phyloP scores from a whole-genome alignment of 2,329 filamentous ascomycete genomes.

The Phyllachora maydis region DNA sequence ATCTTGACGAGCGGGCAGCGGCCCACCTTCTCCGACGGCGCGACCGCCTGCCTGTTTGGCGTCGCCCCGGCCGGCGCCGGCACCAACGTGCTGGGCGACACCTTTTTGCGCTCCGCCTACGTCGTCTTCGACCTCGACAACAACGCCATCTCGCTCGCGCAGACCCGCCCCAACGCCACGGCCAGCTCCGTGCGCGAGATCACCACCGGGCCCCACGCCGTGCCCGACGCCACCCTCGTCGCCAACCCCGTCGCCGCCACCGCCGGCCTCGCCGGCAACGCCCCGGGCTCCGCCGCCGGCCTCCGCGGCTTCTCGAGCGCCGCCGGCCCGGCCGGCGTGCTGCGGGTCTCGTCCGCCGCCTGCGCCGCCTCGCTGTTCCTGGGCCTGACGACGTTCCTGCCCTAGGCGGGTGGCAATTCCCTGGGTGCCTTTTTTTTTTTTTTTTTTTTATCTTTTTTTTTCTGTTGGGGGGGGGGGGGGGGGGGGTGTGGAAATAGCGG shows the following conservation, averaged over 20 bases:
- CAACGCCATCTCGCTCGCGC: constrained; percentile 49
- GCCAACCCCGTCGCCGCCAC: constrained; percentile 26
- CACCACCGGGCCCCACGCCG: constrained; percentile 18
- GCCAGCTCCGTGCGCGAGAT: constrained; percentile 32
- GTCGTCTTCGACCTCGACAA: constrained; percentile 56
- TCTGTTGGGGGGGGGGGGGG: too few species aligned
- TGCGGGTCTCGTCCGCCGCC: too few species aligned
- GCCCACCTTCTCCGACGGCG: constrained; percentile 30
- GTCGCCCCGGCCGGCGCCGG: constrained; percentile 34
- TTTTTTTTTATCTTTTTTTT: too few species aligned
- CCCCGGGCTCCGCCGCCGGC: too few species aligned
- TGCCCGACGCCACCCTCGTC: constrained; percentile 33
- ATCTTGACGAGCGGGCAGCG: constrained; percentile 21
- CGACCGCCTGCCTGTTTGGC: constrained; percentile 43
- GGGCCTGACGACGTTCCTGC: too few species aligned
- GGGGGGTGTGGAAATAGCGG: too few species aligned
- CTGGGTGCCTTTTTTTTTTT: too few species aligned
- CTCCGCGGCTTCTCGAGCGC: too few species aligned
- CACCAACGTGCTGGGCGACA: constrained; percentile 49
- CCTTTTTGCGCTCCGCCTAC: constrained; percentile 55
- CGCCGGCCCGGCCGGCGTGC: too few species aligned
- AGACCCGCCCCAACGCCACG: constrained; percentile 40
- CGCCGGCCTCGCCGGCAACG: not conserved
- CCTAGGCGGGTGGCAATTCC: too few species aligned
- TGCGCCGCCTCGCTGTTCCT: too few species aligned